Evolutionary conservation across 2,329 filamentous ascomycete species (phyloP).

Genomic region (Fragosphaeria purpurea): DNA sequence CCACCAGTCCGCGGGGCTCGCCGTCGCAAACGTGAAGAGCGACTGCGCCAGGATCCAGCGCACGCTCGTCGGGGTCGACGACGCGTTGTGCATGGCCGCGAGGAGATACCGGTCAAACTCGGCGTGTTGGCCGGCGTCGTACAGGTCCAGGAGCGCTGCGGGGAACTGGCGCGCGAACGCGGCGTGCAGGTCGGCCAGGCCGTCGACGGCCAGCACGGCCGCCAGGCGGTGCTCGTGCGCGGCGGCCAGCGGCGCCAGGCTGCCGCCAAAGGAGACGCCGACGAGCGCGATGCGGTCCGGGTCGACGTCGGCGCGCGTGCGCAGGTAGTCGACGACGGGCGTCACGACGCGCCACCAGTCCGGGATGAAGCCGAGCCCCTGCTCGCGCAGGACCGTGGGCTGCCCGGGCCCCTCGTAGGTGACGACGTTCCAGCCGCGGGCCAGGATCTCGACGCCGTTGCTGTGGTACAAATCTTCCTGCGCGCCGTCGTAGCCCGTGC

Average conservation of each 20-base stretch:
- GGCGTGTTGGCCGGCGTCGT: constrained; percentile 11
- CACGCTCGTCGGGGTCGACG: too few relatives aligned
- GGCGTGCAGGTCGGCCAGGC: constrained; percentile 19
- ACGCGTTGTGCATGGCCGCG: constrained; percentile 7
- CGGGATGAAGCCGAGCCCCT: constrained; percentile 31
- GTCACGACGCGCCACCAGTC: constrained; percentile 31
- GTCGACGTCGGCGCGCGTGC: constrained; percentile 18
- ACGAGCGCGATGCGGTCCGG: constrained; percentile 23
- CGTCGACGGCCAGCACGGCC: constrained; percentile 29
- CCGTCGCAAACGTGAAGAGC: constrained; percentile 21
- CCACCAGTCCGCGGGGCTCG: constrained; percentile 17
- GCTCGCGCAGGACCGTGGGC: constrained; percentile 27
- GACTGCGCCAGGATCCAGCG: constrained; percentile 24
- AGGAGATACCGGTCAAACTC: constrained; percentile 11
- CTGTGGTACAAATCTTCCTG: constrained; percentile 27
- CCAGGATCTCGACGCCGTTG: constrained; percentile 19
- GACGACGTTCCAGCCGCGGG: constrained; percentile 32
- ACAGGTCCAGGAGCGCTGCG: constrained; percentile 10
- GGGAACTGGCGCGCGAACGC: constrained; percentile 12
- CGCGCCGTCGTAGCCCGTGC: constrained; percentile 25
- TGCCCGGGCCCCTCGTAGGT: constrained; percentile 39
- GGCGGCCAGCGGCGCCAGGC: constrained; percentile 25
- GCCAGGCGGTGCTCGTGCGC: constrained; percentile 28
- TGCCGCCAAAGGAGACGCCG: constrained; percentile 31
- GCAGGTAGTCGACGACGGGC: constrained; percentile 29